These are phyloP conservation scores for Echinosophora koreensis DNA, from an alignment of 306 rosid genomes.

Conservation along the genomic window DNA sequence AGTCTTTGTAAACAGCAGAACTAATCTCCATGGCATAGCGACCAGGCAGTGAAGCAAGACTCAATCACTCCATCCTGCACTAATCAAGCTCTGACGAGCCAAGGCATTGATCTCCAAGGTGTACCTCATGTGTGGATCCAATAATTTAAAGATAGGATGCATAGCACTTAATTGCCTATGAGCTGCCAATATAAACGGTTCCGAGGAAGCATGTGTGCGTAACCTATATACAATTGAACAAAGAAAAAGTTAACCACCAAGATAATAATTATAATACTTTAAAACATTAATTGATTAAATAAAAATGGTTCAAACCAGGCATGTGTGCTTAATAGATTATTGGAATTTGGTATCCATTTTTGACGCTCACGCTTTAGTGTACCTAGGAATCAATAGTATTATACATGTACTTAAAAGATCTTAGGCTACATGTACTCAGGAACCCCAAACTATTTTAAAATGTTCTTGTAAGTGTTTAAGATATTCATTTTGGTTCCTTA, in stretches of 20 bases:
- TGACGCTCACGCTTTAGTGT: no score
- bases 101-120: slow-evolving; percentile 82
- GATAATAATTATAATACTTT: not conserved
- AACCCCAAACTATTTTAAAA: no score
- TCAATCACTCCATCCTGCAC: slow-evolving; percentile 85
- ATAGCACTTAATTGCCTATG: slow-evolving; percentile 91
- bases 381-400: no score
- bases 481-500: no score
- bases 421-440: no score
- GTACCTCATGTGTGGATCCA: slow-evolving; percentile 98
- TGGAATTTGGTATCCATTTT: no score
- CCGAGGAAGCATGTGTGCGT: slow-evolving; percentile 81
- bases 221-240: slow-evolving; percentile 56
- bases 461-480: no score
- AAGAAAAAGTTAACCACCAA: not conserved
- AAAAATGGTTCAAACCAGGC: slow-evolving; percentile 82
- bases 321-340: slow-evolving; percentile 68
- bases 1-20: slow-evolving; percentile 76
- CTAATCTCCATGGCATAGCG: slow-evolving; percentile 87
- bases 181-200: slow-evolving; percentile 87
- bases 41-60: slow-evolving; percentile 91
- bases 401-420: no score
- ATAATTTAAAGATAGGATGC: slow-evolving; percentile 89
- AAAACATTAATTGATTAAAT: not conserved
- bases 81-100: slow-evolving; percentile 80